Percentiles rank a stretch among this genome's conserved stretches.
Evolutionary conservation across 2,329 filamentous ascomycete species (phyloP).

Genomic region (Alternaria arbusti): DNA sequence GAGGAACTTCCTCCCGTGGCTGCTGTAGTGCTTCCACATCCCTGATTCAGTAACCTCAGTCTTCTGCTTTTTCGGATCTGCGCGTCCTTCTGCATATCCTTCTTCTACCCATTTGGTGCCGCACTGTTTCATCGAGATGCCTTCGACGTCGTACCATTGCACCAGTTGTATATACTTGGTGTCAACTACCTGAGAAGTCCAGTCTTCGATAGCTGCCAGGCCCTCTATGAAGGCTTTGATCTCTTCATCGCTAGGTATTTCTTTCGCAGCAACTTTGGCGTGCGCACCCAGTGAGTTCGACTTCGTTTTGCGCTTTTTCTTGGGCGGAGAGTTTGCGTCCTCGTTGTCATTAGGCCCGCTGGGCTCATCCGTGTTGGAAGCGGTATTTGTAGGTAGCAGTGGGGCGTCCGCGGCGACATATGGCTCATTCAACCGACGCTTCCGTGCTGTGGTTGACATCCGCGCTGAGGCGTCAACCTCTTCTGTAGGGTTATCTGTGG

Average conservation of each 20-base stretch:
- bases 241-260: background rate
- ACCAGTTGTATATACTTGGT: background rate
- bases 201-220: background rate
- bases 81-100: background rate
- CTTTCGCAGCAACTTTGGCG: background rate
- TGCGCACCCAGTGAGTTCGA: background rate
- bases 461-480: background rate
- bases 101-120: background rate
- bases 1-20: background rate
- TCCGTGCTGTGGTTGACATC: background rate
- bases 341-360: background rate
- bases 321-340: background rate
- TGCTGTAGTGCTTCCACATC: background rate
- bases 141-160: background rate
- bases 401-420: background rate
- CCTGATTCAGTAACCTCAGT: background rate
- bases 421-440: background rate
- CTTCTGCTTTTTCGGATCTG: background rate
- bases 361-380: background rate
- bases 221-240: background rate
- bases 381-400: background rate
- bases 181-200: background rate
- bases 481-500: background rate
- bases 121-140: background rate
- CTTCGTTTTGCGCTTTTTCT: background rate